phyloP scores from a whole-genome alignment of 148 eudicot species.

The Beta vulgaris region DNA sequence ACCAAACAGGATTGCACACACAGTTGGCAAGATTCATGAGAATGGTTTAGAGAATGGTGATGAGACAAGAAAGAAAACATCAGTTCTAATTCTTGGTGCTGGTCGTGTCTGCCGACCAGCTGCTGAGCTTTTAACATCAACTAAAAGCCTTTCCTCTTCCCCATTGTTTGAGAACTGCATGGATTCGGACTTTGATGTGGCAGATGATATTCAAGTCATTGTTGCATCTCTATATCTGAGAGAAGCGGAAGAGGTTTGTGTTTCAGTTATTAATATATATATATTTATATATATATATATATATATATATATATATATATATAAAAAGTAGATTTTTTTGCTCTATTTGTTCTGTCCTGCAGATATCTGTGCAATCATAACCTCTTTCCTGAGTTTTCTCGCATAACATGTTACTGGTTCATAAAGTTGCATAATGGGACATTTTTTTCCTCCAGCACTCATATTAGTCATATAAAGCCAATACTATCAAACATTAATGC shows the following conservation, averaged over 20 bases:
- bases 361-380: neutral
- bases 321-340: too few species aligned
- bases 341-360: too few species aligned
- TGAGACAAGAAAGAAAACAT: slow-evolving; percentile 37
- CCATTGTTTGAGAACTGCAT: slow-evolving; percentile 44
- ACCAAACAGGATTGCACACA: slow-evolving; percentile 49
- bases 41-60: slow-evolving; percentile 28
- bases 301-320: too few species aligned
- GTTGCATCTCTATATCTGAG: slow-evolving; percentile 86
- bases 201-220: slow-evolving; percentile 60
- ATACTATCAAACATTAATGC: neutral
- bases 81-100: slow-evolving; percentile 90
- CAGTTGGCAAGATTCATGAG: slow-evolving; percentile 52
- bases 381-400: neutral
- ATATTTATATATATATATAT: too few species aligned
- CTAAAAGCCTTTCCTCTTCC: slow-evolving; percentile 45
- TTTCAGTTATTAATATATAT: too few species aligned
- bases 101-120: slow-evolving; percentile 99
- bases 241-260: slow-evolving; percentile 90
- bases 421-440: too few species aligned
- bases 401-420: neutral
- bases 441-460: neutral
- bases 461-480: neutral
- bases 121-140: slow-evolving; percentile 70
- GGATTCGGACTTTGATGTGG: slow-evolving; percentile 42